Evolutionary conservation across 163 green algal genomes (phyloP).

Genomic region (Scenedesmus sp.): DNA sequence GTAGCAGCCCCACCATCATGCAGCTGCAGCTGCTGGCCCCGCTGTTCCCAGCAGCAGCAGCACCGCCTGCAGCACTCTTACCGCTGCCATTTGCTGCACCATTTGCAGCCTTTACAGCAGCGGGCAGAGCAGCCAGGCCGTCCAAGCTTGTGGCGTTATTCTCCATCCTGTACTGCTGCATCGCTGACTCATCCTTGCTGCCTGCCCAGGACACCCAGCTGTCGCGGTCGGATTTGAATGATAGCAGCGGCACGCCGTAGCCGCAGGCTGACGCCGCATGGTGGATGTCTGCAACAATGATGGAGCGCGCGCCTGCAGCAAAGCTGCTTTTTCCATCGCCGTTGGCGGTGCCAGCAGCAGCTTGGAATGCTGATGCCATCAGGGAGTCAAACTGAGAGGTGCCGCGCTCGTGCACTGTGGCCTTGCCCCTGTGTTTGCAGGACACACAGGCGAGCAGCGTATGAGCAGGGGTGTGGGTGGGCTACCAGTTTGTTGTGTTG

Average conservation of each 20-base stretch:
- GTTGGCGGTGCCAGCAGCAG: neutral
- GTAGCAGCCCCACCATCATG: neutral
- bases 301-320: neutral
- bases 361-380: neutral
- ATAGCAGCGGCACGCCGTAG: constrained; percentile 15
- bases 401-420: constrained; percentile 17
- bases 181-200: neutral
- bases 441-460: neutral
- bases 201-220: constrained; percentile 19
- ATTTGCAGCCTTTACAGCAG: neutral
- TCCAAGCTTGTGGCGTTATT: constrained; percentile 12
- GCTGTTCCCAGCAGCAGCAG: neutral
- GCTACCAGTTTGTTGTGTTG: neutral
- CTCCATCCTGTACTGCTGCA: neutral
- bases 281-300: constrained; percentile 35
- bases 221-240: constrained; percentile 5
- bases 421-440: neutral
- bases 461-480: no score
- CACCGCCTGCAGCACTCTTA: neutral
- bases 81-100: neutral
- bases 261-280: constrained; percentile 21
- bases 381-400: neutral
- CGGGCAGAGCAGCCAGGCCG: constrained; percentile 1
- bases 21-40: neutral
- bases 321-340: neutral